phyloP scores from a whole-genome alignment of 345 rosid species.

The Populus deltoides region DNA sequence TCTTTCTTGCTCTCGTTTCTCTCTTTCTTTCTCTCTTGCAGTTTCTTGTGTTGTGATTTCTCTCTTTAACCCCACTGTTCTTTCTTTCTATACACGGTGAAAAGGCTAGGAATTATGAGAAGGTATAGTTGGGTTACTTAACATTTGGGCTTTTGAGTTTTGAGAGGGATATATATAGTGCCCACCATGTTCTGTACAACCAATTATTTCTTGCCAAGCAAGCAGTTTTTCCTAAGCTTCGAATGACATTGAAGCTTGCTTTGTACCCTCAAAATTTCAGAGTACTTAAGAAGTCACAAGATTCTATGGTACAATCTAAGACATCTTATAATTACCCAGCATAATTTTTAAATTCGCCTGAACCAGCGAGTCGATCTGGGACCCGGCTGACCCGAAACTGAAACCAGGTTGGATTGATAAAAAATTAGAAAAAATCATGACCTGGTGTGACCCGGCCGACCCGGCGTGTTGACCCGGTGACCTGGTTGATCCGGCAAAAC shows the following conservation, averaged over 20 bases:
- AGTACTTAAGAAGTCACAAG: too few species aligned
- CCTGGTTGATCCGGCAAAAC: too few species aligned
- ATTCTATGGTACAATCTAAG: too few species aligned
- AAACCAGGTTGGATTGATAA: too few species aligned
- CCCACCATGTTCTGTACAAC: neutral
- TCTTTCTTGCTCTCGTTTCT: neutral
- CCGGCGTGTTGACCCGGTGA: too few species aligned
- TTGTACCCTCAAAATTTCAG: neutral
- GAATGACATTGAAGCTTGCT: neutral
- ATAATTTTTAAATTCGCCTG: too few species aligned
- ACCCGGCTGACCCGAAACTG: too few species aligned
- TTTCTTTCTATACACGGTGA: neutral
- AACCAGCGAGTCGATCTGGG: too few species aligned
- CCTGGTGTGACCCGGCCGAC: too few species aligned
- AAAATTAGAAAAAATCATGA: too few species aligned
- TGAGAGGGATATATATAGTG: neutral
- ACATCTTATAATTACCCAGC: too few species aligned
- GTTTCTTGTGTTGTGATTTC: neutral
- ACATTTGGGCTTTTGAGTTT: neutral
- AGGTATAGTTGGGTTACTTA: neutral
- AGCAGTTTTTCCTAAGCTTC: neutral
- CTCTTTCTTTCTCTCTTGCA: neutral
- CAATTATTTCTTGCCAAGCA: neutral
- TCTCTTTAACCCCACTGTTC: neutral
- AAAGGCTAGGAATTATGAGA: neutral